Evolutionary conservation across 2,329 filamentous ascomycete genomes (phyloP), one percentile per base, ranked within the genome.

Genomic region (Neofusicoccum ribis): DNA sequence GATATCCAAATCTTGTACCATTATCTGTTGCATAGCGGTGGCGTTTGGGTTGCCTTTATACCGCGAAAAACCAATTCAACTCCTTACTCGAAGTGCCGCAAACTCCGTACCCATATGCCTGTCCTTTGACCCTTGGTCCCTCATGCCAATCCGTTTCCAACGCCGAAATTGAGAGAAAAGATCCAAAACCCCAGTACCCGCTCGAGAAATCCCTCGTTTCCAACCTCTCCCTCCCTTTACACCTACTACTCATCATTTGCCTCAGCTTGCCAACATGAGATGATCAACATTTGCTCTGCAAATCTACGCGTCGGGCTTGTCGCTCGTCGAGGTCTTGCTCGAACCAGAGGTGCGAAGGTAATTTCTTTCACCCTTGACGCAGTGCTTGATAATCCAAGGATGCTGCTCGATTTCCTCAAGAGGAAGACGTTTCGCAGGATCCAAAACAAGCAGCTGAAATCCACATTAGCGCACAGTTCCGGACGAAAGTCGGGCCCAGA

Each of bases 381-480:
- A 98, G 78, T 98, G 92, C 83, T 97, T 98, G 70, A 97, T 77
- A 72, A 99, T 97, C 95, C 95, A 99, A 17, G 95, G 94, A 77
- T 98, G 95, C 61, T 85, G 85, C 77, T 94, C 89, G 43, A 98
- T 90, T 66, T 96, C 89, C 15, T 97, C 93, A 11, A 99, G 86
- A 3, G 93, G 87, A 71, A 99, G 91, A 69, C 95, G 86, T 84
- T 97, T 97, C 73, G 96, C 92, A 0, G 95, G 95, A 74, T 98
- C 93, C 64, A 98, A 85, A 20, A 97, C 92, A 49, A 99, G 86
- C 91, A 77, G 64, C 72, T 44, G 54, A 41, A 59, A 41, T 23
- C 37, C 23, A 56, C 70, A 69, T 65, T 43, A 56, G 56, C 27
- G 56, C 8, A 2, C 46, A 2, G 17, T 15, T 8, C 36, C 8